These are phyloP conservation scores for Pleurotus citrinopileatus DNA, from an alignment of 768 basidiomycete genomes.

Conservation along the genomic window DNA sequence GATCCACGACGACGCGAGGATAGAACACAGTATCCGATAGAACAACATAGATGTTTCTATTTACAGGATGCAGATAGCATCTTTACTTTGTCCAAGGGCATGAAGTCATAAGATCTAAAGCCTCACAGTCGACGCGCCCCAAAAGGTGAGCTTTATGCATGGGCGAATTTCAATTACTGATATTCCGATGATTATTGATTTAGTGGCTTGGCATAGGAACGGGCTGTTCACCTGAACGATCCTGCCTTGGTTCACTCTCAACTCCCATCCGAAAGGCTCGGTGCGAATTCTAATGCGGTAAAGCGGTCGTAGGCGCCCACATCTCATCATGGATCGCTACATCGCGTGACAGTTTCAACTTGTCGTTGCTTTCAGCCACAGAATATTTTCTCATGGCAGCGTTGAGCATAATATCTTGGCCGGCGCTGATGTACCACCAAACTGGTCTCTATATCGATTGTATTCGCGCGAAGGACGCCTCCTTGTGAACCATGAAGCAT, in stretches of 20 bases:
- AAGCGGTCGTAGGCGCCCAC: conserved; percentile 1
- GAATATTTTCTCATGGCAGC: conserved; percentile 3
- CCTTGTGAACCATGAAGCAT: background rate
- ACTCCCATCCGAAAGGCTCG: conserved; percentile 2
- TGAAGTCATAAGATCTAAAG: background rate
- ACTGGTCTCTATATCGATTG: background rate
- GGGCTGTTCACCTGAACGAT: background rate
- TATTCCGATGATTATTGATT: background rate
- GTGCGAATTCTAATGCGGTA: background rate
- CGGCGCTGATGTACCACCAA: background rate
- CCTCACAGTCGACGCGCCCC: background rate
- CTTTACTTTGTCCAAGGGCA: background rate
- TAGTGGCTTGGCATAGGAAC: background rate
- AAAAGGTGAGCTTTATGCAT: background rate
- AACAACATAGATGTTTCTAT: background rate
- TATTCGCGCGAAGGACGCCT: background rate
- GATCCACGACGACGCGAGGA: conserved; percentile 1
- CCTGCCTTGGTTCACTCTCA: background rate
- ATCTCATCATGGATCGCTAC: background rate
- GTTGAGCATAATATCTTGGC: background rate
- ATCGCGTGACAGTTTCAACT: background rate
- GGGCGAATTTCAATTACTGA: background rate
- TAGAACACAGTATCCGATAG: background rate
- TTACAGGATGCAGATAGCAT: background rate
- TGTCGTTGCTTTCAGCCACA: conserved; percentile 5